Evolutionary conservation across 208 protist species (phyloP), one percentile per base, ranked within the genome.

Genomic region (Spongospora subterranea): DNA sequence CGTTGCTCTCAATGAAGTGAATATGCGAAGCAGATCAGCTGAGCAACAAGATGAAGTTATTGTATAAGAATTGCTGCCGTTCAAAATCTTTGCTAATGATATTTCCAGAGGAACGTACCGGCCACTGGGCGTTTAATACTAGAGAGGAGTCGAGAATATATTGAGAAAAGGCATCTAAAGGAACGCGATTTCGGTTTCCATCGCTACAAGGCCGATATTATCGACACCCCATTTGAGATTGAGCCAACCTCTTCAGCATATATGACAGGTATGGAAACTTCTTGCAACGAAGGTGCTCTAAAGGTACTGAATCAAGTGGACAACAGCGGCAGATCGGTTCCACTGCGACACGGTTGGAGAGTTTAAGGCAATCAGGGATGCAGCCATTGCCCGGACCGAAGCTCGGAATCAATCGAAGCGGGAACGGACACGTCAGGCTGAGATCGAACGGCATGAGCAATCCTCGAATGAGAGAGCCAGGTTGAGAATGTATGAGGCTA

Each of bases 141-240:
- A 35, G 71, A 82, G 13, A 6, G 40, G n/a, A 82, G 40, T 82
- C 71, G 71, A 35, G 71, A 82, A 35, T 82, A 20, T 13, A 35
- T 43, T 17, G 71, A 82, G 35, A 82, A 82, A n/a, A 82, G 35
- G n/a, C 71, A n/a, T n/a, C n/a, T 82, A 35, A 82, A 82, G 35
- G 71, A 82, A 43, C 71, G 71, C 71, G 71, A 82, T 43, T 82
- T 82, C 40, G 71, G 71, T 6, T 82, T 82, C n/a, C n/a, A 45
- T 20, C 71, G 71, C 6, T 82, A 39, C n/a, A 82, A 43, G 13
- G 40, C 17, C 40, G 71, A 82, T 6, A n/a, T 35, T 6, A 82
- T 82, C 40, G 71, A 82, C n/a, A 20, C n/a, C 40, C 71, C 71
- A 6, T 82, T 82, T 82, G 71, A 35, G 6, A 43, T 43, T n/a